phyloP scores from a whole-genome alignment of 1,284 basidiomycete genomes.

The Trametes pubescens region DNA sequence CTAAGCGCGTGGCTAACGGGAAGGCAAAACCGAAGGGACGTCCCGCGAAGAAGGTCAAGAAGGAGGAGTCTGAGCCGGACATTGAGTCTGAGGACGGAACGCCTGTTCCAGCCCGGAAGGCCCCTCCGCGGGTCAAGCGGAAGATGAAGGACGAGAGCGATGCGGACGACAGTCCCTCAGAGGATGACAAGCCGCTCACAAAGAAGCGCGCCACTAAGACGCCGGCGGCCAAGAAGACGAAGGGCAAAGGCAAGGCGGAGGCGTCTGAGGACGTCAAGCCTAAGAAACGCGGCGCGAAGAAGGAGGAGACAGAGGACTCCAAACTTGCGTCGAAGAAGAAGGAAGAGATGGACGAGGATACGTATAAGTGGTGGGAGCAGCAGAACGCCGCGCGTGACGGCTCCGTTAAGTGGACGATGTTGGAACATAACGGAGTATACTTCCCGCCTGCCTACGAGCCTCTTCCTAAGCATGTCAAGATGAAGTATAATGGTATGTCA shows the following conservation, averaged over 20 bases:
- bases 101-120: constrained; percentile 50
- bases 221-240: constrained; percentile 46
- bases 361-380: constrained; percentile 87
- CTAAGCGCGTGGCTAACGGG: constrained; percentile 40
- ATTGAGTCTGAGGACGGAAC: constrained; percentile 54
- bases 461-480: constrained; percentile 86
- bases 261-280: constrained; percentile 40
- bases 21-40: constrained; percentile 31
- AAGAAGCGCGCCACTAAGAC: constrained; percentile 50
- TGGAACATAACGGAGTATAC: constrained; percentile 94
- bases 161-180: constrained; percentile 48
- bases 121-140: constrained; percentile 55
- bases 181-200: constrained; percentile 54
- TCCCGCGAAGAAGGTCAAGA: constrained; percentile 70
- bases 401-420: constrained; percentile 89
- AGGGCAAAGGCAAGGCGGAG: constrained; percentile 53
- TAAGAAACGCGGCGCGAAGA: constrained; percentile 46
- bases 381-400: constrained; percentile 76
- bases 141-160: constrained; percentile 65
- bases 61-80: constrained; percentile 53
- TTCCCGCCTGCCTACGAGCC: constrained; percentile 96
- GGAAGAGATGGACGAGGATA: constrained; percentile 70
- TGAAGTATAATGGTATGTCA: constrained; percentile 91
- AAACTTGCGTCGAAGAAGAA: constrained; percentile 62
- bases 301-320: constrained; percentile 46